These are phyloP conservation scores for Drosera capensis DNA, from an alignment of 148 eudicot species.

Conservation along the genomic window DNA sequence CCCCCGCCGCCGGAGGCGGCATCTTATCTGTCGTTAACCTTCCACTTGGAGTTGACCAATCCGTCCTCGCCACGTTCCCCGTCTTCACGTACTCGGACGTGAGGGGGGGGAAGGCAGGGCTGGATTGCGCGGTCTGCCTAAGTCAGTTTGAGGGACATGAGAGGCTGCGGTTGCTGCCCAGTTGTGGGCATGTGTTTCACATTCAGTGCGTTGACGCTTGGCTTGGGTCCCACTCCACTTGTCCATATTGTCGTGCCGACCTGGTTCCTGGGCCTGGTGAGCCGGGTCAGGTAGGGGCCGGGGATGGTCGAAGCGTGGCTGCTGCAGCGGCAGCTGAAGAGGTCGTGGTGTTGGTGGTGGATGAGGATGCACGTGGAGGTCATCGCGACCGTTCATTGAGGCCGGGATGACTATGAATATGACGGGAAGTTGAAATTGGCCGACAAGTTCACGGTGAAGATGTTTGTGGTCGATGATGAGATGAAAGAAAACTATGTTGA, in stretches of 20 bases:
- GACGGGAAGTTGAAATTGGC: too few relatives aligned
- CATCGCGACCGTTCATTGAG: too few relatives aligned
- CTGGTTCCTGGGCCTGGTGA: neutral
- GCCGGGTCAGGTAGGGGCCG: neutral
- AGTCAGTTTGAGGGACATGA: slow-evolving; percentile 16
- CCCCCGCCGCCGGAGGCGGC: slow-evolving; percentile 7
- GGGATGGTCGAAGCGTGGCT: neutral
- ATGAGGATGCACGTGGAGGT: too few relatives aligned
- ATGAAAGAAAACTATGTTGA: too few relatives aligned
- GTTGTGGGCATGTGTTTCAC: slow-evolving; percentile 29
- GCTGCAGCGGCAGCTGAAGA: neutral
- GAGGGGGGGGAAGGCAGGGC: slow-evolving; percentile 4
- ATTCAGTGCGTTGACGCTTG: slow-evolving; percentile 24
- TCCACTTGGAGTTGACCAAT: slow-evolving; percentile 13
- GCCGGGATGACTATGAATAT: too few relatives aligned
- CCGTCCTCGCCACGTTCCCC: slow-evolving; percentile 13
- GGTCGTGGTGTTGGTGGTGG: too few relatives aligned
- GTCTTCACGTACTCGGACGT: slow-evolving; percentile 7
- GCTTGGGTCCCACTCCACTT: slow-evolving; percentile 15
- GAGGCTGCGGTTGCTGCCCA: slow-evolving; percentile 18
- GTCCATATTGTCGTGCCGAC: slow-evolving; percentile 10
- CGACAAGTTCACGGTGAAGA: too few relatives aligned
- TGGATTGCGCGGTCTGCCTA: slow-evolving; percentile 22
- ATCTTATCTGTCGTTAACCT: slow-evolving; percentile 6
- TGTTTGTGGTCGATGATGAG: too few relatives aligned